Conservation (phyloP, 106 monocot species). For the Vanilla planifolia region DNA sequence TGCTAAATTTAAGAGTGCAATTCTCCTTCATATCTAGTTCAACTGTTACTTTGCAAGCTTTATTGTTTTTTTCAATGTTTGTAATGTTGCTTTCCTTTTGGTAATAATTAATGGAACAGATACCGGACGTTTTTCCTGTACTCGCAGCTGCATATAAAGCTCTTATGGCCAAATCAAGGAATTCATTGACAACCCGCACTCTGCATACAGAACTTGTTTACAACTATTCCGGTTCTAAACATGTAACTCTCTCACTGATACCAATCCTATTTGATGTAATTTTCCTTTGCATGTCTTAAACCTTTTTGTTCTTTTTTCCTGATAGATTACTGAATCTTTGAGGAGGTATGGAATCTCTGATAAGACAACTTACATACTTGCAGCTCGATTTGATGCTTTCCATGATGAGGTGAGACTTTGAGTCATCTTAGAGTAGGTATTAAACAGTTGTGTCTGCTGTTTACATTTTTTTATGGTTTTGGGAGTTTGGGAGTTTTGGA, state of each 20-base stretch:
- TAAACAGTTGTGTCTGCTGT: no score
- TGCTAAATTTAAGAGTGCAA: no score
- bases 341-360: slow-evolving; percentile 92
- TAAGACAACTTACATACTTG: slow-evolving; percentile 78
- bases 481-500: no score
- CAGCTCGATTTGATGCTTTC: slow-evolving; percentile 72
- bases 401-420: slow-evolving; percentile 44
- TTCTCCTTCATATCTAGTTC: no score
- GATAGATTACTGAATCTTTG: slow-evolving; percentile 83
- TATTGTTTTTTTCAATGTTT: no score
- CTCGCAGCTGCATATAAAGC: slow-evolving; percentile 87
- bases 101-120: slow-evolving; percentile 24
- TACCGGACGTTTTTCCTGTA: slow-evolving; percentile 89
- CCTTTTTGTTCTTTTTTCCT: slow-evolving; percentile 1
- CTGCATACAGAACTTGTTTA: slow-evolving; percentile 94
- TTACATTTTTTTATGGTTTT: background rate
- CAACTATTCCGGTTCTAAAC: slow-evolving; percentile 79
- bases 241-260: slow-evolving; percentile 26
- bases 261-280: background rate
- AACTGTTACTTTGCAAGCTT: no score
- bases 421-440: no score
- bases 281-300: background rate
- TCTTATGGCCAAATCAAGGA: slow-evolving; percentile 64
- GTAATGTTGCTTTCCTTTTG: no score
- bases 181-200: slow-evolving; percentile 67